These are phyloP conservation scores for Lagenaria siceraria DNA, from an alignment of 306 rosid species.

Conservation along the genomic window DNA sequence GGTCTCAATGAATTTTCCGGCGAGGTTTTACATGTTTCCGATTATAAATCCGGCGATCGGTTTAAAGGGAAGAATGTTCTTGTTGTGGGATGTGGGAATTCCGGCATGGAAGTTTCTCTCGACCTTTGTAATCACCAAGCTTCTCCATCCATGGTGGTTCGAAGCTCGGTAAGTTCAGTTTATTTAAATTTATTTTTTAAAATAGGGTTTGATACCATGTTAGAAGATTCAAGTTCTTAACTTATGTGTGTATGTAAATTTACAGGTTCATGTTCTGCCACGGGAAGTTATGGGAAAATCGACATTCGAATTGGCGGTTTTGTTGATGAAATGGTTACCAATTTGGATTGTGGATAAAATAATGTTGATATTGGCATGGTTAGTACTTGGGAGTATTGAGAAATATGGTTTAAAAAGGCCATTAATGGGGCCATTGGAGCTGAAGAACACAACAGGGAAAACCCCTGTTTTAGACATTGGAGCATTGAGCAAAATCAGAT, in stretches of 20 bases:
- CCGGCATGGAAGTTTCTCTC: slow-evolving; percentile 93
- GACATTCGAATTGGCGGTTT: slow-evolving; percentile 58
- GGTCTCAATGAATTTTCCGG: slow-evolving; percentile 55
- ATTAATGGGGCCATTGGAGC: slow-evolving; percentile 50
- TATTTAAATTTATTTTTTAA: no score
- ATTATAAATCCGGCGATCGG: slow-evolving; percentile 69
- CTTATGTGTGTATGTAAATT: not conserved
- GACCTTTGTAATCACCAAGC: slow-evolving; percentile 84
- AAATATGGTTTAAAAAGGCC: slow-evolving; percentile 73
- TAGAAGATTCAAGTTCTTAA: not conserved
- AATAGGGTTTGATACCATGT: no score
- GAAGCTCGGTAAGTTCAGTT: slow-evolving; percentile 58
- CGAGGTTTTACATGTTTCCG: slow-evolving; percentile 52
- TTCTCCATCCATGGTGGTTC: slow-evolving; percentile 63
- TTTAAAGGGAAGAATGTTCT: slow-evolving; percentile 73
- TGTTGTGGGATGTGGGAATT: slow-evolving; percentile 88
- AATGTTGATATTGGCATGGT: slow-evolving; percentile 50
- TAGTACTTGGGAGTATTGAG: slow-evolving; percentile 47
- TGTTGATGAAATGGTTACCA: slow-evolving; percentile 74
- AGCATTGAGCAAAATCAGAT: slow-evolving; percentile 57
- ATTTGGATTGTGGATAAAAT: slow-evolving; percentile 71
- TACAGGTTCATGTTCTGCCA: slow-evolving; percentile 79
- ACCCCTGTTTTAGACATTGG: slow-evolving; percentile 96
- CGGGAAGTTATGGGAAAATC: slow-evolving; percentile 68
- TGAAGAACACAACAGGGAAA: slow-evolving; percentile 65